These are phyloP conservation scores for Sporothrix curviconia DNA, from an alignment of 2,329 filamentous ascomycete species.

Conservation along the genomic window DNA sequence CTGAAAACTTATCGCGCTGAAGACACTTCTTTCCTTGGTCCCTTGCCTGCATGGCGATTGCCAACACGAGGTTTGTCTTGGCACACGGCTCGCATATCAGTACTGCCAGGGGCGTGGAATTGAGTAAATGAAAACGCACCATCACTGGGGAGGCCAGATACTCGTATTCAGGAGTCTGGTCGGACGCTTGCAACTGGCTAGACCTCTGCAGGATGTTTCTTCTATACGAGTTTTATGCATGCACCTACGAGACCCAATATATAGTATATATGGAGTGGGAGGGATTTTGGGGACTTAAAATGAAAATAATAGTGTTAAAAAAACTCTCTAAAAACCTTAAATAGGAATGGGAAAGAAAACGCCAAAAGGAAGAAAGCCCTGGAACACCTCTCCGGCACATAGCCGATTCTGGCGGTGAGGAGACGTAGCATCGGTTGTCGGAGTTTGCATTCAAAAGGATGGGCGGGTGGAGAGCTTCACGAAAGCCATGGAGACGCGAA, in stretches of 20 bases:
- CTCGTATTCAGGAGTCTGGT: too few species aligned
- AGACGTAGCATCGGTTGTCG: neutral
- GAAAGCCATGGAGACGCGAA: neutral
- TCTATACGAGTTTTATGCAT: slow-evolving; percentile 6
- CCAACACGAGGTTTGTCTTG: slow-evolving; percentile 12
- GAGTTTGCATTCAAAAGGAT: neutral
- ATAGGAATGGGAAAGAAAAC: neutral
- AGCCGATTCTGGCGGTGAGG: slow-evolving; percentile 9
- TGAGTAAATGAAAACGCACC: too few species aligned
- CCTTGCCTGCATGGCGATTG: neutral
- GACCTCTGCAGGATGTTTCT: too few species aligned
- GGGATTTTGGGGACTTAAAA: neutral
- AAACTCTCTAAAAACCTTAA: too few species aligned
- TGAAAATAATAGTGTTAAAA: neutral
- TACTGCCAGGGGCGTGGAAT: neutral
- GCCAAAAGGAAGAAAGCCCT: neutral
- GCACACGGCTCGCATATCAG: slow-evolving; percentile 4
- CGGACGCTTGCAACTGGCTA: too few species aligned
- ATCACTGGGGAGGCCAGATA: too few species aligned
- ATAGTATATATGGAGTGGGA: too few species aligned
- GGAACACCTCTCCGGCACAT: neutral
- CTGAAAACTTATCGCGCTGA: too few species aligned
- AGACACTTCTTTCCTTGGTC: too few species aligned
- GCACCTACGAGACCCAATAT: neutral
- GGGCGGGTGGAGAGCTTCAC: neutral